Percentiles rank a stretch among this genome's conserved stretches.
Conservation (phyloP, 2,329 filamentous ascomycete species). For the Alternaria viburni region DNA sequence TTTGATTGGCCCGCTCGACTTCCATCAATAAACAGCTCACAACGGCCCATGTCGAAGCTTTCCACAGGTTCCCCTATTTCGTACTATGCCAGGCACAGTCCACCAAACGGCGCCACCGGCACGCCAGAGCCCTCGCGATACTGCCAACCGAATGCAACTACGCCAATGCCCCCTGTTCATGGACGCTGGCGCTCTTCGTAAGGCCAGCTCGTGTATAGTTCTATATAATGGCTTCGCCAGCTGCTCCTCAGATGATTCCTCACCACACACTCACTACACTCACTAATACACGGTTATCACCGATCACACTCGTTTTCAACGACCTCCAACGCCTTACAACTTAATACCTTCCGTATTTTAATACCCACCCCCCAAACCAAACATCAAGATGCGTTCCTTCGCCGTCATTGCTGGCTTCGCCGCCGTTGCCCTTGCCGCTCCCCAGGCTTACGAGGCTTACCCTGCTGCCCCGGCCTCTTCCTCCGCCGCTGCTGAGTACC, state of each 20-base stretch:
- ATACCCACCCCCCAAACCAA: conserved; percentile 27
- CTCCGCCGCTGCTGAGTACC: conserved; percentile 8
- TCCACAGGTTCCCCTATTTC: conserved; percentile 40
- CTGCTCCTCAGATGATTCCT: conserved; percentile 24
- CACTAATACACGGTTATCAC: conserved; percentile 47
- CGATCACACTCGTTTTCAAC: conserved; percentile 51
- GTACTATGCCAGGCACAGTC: conserved; percentile 33
- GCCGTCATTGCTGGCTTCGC: conserved; percentile 41
- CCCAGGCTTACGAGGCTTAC: conserved; percentile 24
- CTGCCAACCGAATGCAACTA: conserved; percentile 36
- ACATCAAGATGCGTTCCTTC: conserved; percentile 51
- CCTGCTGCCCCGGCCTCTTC: conserved; percentile 1
- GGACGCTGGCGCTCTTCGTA: conserved; percentile 26
- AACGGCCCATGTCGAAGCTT: conserved; percentile 31
- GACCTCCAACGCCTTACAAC: conserved; percentile 34
- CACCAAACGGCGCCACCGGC: conserved; percentile 34
- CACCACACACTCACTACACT: conserved; percentile 47
- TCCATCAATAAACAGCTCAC: conserved; percentile 43
- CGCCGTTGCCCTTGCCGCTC: conserved; percentile 31
- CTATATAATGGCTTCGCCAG: conserved; percentile 46
- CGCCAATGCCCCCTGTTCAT: conserved; percentile 32
- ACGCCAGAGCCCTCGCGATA: conserved; percentile 28
- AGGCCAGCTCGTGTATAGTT: conserved; percentile 30
- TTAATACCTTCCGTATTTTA: conserved; percentile 46
- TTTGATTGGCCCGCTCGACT: conserved; percentile 27